Evolutionary conservation across 192 early-diverging fungal genomes (phyloP).

Genomic region (Linnemannia exigua): DNA sequence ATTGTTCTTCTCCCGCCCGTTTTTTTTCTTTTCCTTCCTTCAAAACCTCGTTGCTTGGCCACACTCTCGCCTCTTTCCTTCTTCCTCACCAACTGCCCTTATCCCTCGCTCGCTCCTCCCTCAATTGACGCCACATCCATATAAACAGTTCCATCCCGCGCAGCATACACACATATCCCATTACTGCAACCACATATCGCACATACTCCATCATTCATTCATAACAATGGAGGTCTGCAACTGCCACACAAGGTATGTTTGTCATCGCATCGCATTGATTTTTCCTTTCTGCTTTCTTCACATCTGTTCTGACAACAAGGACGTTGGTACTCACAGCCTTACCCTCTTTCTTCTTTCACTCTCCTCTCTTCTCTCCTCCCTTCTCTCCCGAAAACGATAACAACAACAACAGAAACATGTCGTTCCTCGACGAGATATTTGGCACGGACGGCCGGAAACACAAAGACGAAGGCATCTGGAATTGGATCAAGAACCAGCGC

Average conservation of each 20-base stretch:
- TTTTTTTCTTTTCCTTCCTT: neutral
- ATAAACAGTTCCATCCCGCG: neutral
- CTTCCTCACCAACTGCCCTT: neutral
- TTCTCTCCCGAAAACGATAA: neutral
- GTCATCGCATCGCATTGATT: neutral
- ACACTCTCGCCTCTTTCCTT: neutral
- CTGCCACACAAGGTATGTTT: constrained; percentile 9
- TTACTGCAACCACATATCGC: neutral
- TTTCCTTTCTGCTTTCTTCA: neutral
- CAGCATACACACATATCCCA: neutral
- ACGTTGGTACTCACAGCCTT: too few relatives aligned
- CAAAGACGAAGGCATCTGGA: constrained; percentile 49
- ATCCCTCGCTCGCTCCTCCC: neutral
- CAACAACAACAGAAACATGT: constrained; percentile 28
- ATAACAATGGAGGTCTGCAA: constrained; percentile 16
- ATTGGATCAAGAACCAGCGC: constrained; percentile 45
- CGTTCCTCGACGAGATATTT: constrained; percentile 42
- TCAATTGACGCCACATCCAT: neutral
- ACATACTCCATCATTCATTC: neutral
- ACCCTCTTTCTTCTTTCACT: neutral
- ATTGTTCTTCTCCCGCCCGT: neutral
- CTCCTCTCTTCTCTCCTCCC: neutral
- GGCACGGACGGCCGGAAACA: constrained; percentile 46
- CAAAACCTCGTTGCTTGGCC: neutral
- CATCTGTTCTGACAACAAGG: too few relatives aligned